phyloP scores from a whole-genome alignment of 192 early-diverging fungal species.

The Podila epicladia region DNA sequence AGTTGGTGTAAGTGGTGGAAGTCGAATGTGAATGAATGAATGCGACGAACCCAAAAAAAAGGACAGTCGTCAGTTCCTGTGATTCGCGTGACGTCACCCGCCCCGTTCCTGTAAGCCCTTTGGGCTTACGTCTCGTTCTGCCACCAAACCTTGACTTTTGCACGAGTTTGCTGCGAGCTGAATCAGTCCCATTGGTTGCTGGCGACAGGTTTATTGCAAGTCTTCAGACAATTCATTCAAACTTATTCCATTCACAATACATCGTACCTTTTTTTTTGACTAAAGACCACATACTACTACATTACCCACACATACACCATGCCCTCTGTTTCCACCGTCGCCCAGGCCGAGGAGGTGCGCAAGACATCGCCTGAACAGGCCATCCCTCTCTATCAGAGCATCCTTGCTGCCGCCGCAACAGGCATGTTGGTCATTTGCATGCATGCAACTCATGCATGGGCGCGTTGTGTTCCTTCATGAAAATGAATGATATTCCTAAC shows the following conservation, averaged over 20 bases:
- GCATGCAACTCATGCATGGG: background rate
- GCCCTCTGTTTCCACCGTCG: constrained; percentile 48
- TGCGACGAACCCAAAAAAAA: background rate
- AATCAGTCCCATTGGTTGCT: too few species aligned
- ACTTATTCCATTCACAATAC: background rate
- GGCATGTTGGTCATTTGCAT: constrained; percentile 13
- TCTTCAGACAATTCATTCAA: too few species aligned
- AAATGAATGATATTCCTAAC: background rate
- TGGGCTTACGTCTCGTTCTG: too few species aligned
- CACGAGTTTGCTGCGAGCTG: too few species aligned
- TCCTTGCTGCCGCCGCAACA: constrained; percentile 56
- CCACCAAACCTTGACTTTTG: too few species aligned
- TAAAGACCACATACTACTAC: background rate
- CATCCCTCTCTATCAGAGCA: constrained; percentile 66
- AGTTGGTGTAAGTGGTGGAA: background rate
- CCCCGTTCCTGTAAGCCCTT: too few species aligned
- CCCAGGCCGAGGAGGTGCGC: constrained; percentile 65
- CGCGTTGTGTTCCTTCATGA: background rate
- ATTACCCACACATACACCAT: constrained; percentile 8
- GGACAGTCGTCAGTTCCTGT: background rate
- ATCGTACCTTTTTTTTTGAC: background rate
- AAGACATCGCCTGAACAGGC: constrained; percentile 72
- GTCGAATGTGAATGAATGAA: constrained; percentile 1
- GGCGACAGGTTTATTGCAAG: too few species aligned
- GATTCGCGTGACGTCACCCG: too few species aligned